Conservation (phyloP, 352 stramenopile genomes). For the Pythium apleroticum region DNA sequence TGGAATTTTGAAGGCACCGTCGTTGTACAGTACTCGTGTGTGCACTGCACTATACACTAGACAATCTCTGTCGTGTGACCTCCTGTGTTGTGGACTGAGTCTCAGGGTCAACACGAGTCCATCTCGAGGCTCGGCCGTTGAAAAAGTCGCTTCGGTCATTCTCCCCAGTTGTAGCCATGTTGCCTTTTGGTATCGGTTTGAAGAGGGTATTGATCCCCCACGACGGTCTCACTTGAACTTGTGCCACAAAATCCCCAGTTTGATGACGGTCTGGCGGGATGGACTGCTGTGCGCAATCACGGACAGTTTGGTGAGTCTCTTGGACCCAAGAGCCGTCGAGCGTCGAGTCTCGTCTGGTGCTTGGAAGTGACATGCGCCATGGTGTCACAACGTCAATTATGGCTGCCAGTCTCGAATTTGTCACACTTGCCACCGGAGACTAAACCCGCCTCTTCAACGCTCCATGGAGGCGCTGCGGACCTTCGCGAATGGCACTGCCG, state of each 20-base stretch:
- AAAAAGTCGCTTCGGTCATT: no score
- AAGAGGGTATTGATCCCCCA: background rate
- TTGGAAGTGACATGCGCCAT: background rate
- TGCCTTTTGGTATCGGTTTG: background rate
- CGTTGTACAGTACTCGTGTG: no score
- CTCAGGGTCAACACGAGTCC: no score
- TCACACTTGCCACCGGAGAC: background rate
- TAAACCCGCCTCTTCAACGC: background rate
- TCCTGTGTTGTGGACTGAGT: no score
- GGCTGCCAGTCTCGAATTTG: constrained; percentile 1
- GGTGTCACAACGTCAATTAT: background rate
- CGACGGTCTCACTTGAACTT: constrained; percentile 6
- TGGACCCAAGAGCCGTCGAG: background rate
- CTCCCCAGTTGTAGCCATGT: constrained; percentile 3
- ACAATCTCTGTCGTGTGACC: no score
- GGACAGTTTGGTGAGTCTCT: background rate
- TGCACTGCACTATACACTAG: no score
- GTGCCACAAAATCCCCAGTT: background rate
- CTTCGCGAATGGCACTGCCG: background rate
- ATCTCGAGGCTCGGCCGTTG: no score
- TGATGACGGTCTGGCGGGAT: background rate
- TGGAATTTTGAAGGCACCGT: no score
- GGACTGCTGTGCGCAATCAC: background rate
- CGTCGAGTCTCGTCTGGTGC: constrained; percentile 5
- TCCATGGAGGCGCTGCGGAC: background rate